Evolutionary conservation across 2,329 filamentous ascomycete species (phyloP), one percentile per base, ranked within the genome.

Genomic region (Penicillium sp.): DNA sequence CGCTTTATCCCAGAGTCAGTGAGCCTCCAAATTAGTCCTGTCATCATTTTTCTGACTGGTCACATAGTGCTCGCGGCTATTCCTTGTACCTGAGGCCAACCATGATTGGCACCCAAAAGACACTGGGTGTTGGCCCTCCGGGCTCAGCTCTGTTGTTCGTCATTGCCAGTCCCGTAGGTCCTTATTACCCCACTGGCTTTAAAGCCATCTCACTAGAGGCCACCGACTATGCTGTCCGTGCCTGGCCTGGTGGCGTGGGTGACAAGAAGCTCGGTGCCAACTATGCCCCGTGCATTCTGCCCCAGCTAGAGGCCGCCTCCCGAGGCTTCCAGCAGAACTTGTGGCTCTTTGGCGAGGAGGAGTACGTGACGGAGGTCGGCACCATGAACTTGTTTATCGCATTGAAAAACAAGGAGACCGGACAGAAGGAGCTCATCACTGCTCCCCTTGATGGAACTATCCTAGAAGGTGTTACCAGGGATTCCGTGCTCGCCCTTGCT

Each of bases 241-340:
- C 93, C 41, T 98, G 93, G 93, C 93, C 93, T 32, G 93, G 93
- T 45, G 93, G 93, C 63, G 91, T 96, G 20, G 93, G 93, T 57
- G 89, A 97, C 75, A 94, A 93, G 81, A 98, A 98, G 75, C 82
- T 98, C 21, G 93, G 93, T 47, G 93, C 91, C 60, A 98, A 98
- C 79, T 98, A 98, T 67, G 93, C 93, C n/a, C 93, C 93, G 4
- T 97, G 93, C 74, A 91, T 98, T 59, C 75, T 97, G n/a, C 93
- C 93, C 13, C 93, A 98, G 72, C 80, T 93, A 58, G 81, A 95
- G 70, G 93, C 93, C 28, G 88, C 89, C 31, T 86, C 83, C 67
- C 81, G 89, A 41, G 93, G 93, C 15, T 95, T 90, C 78, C 91
- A 97, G 72, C 93, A 98, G 75, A 98, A 97, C 70, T 77, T 98